Evolutionary conservation across 2,329 filamentous ascomycete species (phyloP), one percentile per base, ranked within the genome.

Genomic region (Cladophialophora psammophila): DNA sequence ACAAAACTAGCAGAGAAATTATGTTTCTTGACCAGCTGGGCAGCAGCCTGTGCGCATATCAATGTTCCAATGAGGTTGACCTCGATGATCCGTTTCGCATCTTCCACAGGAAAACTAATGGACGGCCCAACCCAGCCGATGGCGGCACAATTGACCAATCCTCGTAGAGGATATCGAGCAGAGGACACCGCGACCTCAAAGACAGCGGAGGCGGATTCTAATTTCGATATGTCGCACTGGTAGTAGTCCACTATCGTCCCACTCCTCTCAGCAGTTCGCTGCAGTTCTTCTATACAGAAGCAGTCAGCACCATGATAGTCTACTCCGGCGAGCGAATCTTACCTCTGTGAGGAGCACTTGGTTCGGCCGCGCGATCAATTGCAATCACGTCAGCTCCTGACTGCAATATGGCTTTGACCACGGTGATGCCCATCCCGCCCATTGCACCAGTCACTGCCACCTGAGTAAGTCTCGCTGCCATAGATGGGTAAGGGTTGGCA

Each of bases 41-140:
- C 64, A 4, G 58, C 64, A 15, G 64, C 64, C 35, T 66, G 50
- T 3, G 58, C 58, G 77, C 87, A 90, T 72, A 90, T 87, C 71
- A 87, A 87, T 0, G 89, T 82, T 2, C 89, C 89, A 56, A 82
- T 83, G n/a, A 91, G 85, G 69, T 91, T 91, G 63, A 91, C 82
- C n/a, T 84, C 81, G 71, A 90, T 86, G 80, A 90, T 87, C 18
- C 80, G 79, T 36, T 82, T 77, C 45, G 89, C 80, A 61, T 89
- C 86, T 1, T 84, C 78, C 50, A 86, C 82, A 0, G 84, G 84
- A 1, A 89, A 71, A 4, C 88, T 84, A 0, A 90, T 52, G 15
- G 63, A 55, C 10, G 57, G 58, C 1, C 38, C 57, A 7, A 45
- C 31, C 26, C 50, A 36, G 13, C 35, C 35, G 52, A 65, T 61